Base-by-base conservation (phyloP, 2,329 filamentous ascomycete species). In the Penicillium janthinellum region DNA sequence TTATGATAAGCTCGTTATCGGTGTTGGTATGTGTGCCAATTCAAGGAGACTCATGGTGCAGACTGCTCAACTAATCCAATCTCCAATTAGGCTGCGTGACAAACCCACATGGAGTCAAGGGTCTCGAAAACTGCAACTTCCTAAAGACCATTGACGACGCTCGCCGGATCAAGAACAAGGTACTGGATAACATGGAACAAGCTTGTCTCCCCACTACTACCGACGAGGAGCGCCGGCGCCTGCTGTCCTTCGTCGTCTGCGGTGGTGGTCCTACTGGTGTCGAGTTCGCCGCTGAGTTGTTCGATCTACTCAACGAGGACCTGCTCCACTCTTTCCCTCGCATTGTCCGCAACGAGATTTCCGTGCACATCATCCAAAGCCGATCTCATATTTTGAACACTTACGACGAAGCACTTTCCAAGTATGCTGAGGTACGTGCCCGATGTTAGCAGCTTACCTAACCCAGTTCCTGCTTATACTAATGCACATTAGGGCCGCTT, bases 191-290 rank as follows among this genome's bases (percentile, higher is more conserved):
- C 72, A 84, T 99, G 59, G 95, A 99, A 75, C 81, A 88, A 38
- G 92, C 95, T 22, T 96, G 92, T 71, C 80, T 99, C n/a, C 96
- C 96, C 0, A 97, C 93, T 0, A 98, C 93, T 0, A 80, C 86
- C 0, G 94, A 99, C 69, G 88, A 92, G 45, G 95, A 99, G 77
- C 88, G 95, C 64, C 89, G 84, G 72, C 87, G 94, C 41, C 81
- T 99, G 15, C 83, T 99, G 4, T 98, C 95, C 0, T 99, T 99
- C 71, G 95, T 97, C n/a, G 81, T 99, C 58, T 94, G 91, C 72
- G 95, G 95, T 56, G 95, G 95, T 69, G 95, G 95, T 0, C 95
- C 95, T 3, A 99, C 95, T 0, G 95, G 95, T 61, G 95, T 99
- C 38, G 95, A 99, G 75, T 99, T 99, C 70, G 96, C 96, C 0